These are phyloP conservation scores for Jaminaea rosea DNA, from an alignment of 1,284 basidiomycete species.

Conservation along the genomic window DNA sequence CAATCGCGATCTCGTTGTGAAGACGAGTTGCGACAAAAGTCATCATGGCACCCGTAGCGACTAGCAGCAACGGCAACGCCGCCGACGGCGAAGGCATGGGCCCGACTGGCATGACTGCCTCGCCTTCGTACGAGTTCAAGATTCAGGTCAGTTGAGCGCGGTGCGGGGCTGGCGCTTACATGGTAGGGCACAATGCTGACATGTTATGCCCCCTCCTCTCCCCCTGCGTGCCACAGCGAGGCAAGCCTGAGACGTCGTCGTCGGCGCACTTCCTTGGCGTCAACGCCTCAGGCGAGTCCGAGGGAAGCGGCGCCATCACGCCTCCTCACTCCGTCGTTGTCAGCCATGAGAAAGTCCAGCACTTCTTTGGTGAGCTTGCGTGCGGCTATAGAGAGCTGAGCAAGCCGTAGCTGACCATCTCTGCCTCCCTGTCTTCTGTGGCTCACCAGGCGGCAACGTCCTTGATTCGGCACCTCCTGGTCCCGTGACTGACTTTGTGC, in stretches of 20 bases:
- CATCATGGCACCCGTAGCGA: neutral
- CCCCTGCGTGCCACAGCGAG: neutral
- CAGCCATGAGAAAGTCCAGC: constrained; percentile 2
- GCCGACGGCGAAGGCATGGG: no score
- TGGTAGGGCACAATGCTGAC: neutral
- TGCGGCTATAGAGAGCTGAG: neutral
- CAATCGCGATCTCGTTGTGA: no score
- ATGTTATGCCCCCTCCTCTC: no score
- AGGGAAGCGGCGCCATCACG: neutral
- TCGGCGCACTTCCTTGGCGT: no score
- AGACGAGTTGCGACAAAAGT: neutral
- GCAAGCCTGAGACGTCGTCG: neutral
- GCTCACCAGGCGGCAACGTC: constrained; percentile 71
- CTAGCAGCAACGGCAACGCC: neutral
- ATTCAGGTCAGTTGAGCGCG: no score
- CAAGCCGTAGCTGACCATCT: neutral
- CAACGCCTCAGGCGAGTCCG: no score
- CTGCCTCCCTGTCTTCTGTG: neutral
- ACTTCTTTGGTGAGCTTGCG: constrained; percentile 3
- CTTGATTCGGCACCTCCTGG: constrained; percentile 72
- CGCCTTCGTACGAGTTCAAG: neutral
- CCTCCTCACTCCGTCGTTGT: neutral
- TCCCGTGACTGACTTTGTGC: constrained; percentile 82
- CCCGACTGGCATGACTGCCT: neutral
- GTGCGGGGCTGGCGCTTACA: no score